A percentile compares a stretch with the other conserved stretches of the same genome.
These are phyloP conservation scores for Posidonia oceanica DNA, from an alignment of 116 monocot genomes.

Conservation along the genomic window DNA sequence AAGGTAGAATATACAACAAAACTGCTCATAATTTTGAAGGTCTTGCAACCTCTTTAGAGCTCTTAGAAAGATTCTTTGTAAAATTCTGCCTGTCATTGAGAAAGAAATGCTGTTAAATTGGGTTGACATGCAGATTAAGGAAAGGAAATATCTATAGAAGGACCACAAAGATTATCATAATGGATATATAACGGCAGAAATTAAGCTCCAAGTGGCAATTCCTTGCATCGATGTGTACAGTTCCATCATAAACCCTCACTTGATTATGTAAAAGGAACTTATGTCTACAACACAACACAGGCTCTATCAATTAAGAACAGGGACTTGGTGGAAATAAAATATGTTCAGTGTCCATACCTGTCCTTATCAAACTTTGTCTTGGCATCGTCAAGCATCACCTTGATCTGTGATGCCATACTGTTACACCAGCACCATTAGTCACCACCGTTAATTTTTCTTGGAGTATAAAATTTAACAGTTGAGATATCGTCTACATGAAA, in stretches of 20 bases:
- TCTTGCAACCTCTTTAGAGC: conserved; percentile 62
- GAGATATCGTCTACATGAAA: neutral
- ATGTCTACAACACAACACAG: neutral
- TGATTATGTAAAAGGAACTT: no score
- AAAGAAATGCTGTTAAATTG: conserved; percentile 1
- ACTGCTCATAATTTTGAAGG: neutral
- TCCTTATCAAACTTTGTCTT: conserved; percentile 78
- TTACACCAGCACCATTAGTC: conserved; percentile 4
- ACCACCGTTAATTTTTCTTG: no score
- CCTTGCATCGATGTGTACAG: no score
- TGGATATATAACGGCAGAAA: neutral
- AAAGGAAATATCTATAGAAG: neutral
- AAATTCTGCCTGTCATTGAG: conserved; percentile 51
- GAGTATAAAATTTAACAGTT: no score
- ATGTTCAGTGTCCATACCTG: conserved; percentile 31
- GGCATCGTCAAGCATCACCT: conserved; percentile 46
- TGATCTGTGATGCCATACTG: conserved; percentile 59
- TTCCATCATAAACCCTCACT: no score
- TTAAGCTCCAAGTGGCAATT: neutral
- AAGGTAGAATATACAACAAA: neutral
- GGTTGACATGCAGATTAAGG: neutral
- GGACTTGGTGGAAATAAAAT: neutral
- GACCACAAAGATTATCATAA: no score
- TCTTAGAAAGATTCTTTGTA: conserved; percentile 57
- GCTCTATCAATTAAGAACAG: neutral